These are phyloP conservation scores for Didymellaceae sp. DNA, from an alignment of 2,329 filamentous ascomycete species.

Conservation along the genomic window DNA sequence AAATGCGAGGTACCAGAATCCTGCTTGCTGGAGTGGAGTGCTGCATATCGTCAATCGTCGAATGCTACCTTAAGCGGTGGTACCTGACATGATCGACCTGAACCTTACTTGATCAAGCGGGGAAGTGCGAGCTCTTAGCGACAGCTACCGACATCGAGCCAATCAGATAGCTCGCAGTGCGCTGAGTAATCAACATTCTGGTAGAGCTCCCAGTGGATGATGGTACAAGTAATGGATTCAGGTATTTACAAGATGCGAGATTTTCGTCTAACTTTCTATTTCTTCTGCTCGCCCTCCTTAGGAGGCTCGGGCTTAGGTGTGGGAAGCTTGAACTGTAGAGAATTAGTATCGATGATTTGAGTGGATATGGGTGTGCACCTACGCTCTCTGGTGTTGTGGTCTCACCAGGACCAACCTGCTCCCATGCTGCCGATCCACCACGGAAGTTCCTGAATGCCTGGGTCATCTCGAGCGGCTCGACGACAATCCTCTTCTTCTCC, in stretches of 20 bases:
- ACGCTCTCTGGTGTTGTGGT: constrained; percentile 75
- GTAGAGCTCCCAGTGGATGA: neutral
- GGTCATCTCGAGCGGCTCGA: constrained; percentile 95
- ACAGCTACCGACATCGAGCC: constrained; percentile 3
- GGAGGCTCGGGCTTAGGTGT: constrained; percentile 89
- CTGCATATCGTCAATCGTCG: constrained; percentile 7
- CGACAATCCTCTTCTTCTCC: constrained; percentile 99
- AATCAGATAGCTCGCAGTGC: neutral
- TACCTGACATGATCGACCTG: constrained; percentile 7
- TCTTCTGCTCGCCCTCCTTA: constrained; percentile 89
- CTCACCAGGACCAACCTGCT: constrained; percentile 73
- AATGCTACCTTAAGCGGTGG: neutral
- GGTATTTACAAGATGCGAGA: constrained; percentile 46
- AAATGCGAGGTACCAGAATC: constrained; percentile 16
- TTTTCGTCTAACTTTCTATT: constrained; percentile 60
- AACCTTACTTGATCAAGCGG: constrained; percentile 3
- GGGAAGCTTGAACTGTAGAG: constrained; percentile 82
- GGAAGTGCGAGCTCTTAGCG: constrained; percentile 7
- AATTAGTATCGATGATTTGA: constrained; percentile 26
- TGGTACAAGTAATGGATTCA: constrained; percentile 35
- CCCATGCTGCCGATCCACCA: constrained; percentile 71
- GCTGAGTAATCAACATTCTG: constrained; percentile 9
- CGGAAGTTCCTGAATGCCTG: constrained; percentile 99
- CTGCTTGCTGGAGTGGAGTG: constrained; percentile 9
- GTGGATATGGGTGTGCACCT: constrained; percentile 47